Conservation (phyloP, 768 basidiomycete species). For the Sutorius australiensis region DNA sequence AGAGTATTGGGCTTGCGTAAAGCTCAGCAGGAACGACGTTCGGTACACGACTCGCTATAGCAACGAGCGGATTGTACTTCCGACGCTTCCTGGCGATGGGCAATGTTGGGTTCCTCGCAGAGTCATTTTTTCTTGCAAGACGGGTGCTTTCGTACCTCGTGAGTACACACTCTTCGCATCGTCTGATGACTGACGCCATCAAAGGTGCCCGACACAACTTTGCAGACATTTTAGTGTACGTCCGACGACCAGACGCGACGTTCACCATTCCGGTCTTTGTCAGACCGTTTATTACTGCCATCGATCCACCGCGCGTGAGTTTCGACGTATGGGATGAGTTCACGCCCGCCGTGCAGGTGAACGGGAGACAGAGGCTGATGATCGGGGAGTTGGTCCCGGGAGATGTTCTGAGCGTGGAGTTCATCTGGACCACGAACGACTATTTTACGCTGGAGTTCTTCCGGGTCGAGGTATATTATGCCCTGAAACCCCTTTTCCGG, state of each 20-base stretch:
- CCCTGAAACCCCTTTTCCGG: not conserved
- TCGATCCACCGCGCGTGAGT: not conserved
- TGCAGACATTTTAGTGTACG: not conserved
- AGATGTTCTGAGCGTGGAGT: not conserved
- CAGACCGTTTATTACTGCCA: accelerated
- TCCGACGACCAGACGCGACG: not conserved
- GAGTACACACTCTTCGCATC: not conserved
- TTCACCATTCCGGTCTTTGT: not conserved
- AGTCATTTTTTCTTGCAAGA: not conserved
- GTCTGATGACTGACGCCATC: not conserved
- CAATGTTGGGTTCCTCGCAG: not conserved
- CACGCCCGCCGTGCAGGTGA: not conserved
- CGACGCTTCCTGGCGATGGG: not conserved
- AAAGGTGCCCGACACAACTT: not conserved
- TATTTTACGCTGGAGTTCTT: not conserved
- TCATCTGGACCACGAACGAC: accelerated
- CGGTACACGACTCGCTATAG: not conserved
- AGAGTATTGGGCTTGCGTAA: not conserved
- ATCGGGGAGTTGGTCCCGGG: not conserved
- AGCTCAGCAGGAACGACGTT: not conserved
- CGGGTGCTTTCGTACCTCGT: not conserved
- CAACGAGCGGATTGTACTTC: not conserved
- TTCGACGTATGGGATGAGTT: not conserved
- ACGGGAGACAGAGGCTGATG: not conserved
- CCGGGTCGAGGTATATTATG: not conserved